phyloP scores from a whole-genome alignment of 129 eudicot genomes.

The Deinandra increscens region DNA sequence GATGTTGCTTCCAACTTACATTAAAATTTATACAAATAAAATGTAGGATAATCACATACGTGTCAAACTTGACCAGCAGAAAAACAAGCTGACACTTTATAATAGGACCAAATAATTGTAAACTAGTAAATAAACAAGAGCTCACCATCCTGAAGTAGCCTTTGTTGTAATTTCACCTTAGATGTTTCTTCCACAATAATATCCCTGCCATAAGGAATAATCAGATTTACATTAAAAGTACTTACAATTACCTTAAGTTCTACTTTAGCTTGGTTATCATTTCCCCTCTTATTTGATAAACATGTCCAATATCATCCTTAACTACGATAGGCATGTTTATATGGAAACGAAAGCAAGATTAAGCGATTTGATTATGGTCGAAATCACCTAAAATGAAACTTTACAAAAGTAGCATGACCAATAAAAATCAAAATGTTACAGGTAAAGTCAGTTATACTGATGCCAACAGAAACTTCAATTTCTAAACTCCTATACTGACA shows the following conservation, averaged over 20 bases:
- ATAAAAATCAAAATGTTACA: constrained; percentile 8
- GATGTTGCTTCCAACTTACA: constrained; percentile 4
- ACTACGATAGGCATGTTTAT: neutral
- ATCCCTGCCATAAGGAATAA: constrained; percentile 50
- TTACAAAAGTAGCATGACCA: constrained; percentile 15
- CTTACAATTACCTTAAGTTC: neutral
- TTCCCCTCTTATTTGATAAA: neutral
- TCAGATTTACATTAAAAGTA: neutral
- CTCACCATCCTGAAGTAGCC: constrained; percentile 50
- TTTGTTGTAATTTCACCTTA: constrained; percentile 58
- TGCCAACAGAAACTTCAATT: constrained; percentile 1
- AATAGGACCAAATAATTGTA: neutral
- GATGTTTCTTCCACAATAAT: constrained; percentile 43
- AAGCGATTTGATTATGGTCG: neutral
- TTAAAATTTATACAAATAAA: neutral
- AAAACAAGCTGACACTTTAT: neutral
- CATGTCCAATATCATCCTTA: constrained; percentile 4
- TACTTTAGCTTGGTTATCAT: neutral
- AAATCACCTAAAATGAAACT: constrained; percentile 17
- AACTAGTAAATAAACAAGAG: constrained; percentile 2
- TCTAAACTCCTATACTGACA: neutral
- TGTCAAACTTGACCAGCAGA: too few relatives aligned
- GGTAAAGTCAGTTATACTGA: constrained; percentile 3
- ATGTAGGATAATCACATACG: neutral
- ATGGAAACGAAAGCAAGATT: constrained; percentile 15